Evolutionary conservation across 106 monocot species (phyloP).

Genomic region (Apostasia ramifera): DNA sequence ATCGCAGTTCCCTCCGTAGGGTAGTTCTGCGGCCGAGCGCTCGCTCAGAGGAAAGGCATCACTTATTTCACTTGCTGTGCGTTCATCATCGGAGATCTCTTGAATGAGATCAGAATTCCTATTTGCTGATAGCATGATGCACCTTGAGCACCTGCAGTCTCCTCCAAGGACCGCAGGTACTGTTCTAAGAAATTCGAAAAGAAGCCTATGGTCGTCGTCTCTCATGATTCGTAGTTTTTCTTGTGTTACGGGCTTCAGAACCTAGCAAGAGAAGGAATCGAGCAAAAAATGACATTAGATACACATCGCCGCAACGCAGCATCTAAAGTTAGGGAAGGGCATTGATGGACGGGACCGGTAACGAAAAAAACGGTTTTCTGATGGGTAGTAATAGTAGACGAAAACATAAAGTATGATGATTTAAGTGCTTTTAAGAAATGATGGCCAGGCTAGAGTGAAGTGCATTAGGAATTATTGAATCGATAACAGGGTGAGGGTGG

Average conservation of each 20-base stretch:
- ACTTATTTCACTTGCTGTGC: not conserved
- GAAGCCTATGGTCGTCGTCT: slow-evolving; percentile 32
- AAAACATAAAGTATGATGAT: not conserved
- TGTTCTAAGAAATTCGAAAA: slow-evolving; percentile 36
- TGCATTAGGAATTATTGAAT: no score
- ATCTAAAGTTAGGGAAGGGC: not conserved
- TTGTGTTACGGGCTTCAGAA: slow-evolving; percentile 49
- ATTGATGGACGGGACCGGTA: not conserved
- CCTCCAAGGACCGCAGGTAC: slow-evolving; percentile 58
- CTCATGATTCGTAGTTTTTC: slow-evolving; percentile 56
- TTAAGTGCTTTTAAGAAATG: no score
- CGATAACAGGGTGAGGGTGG: no score
- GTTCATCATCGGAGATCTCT: slow-evolving; percentile 13
- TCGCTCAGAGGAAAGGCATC: slow-evolving; percentile 2
- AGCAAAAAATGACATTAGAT: not conserved
- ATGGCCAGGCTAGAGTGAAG: no score
- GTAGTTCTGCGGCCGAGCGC: slow-evolving; percentile 9
- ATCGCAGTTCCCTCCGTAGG: slow-evolving; percentile 17
- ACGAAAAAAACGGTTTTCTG: not conserved
- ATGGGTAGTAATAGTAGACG: not conserved
- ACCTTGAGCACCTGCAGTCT: slow-evolving; percentile 47
- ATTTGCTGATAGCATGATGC: slow-evolving; percentile 17
- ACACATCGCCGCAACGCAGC: not conserved
- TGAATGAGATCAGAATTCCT: not conserved
- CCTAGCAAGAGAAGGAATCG: slow-evolving; percentile 12